Percentiles rank a stretch among this genome's conserved stretches.
Evolutionary conservation across 192 early-diverging fungal species (phyloP).

Genomic region (Funneliformis mosseae): DNA sequence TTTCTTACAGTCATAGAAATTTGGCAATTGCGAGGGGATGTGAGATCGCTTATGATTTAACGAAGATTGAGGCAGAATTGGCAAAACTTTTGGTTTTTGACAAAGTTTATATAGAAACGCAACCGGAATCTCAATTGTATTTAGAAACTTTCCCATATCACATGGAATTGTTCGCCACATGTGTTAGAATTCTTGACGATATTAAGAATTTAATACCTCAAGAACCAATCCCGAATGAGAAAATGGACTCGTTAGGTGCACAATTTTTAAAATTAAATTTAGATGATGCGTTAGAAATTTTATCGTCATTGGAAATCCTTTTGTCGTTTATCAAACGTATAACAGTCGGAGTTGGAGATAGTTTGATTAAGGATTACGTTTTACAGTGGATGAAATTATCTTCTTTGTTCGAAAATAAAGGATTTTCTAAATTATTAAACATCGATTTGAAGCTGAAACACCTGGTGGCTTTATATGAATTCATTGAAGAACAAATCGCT

Average conservation of each 20-base stretch:
- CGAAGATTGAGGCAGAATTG: constrained; percentile 30
- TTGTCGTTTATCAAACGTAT: constrained; percentile 34
- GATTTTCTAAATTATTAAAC: neutral
- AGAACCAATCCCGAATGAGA: constrained; percentile 14
- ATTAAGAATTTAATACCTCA: constrained; percentile 22
- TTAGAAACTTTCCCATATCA: constrained; percentile 20
- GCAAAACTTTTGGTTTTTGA: constrained; percentile 16
- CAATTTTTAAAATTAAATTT: neutral
- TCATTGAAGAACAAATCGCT: constrained; percentile 29
- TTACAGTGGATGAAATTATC: constrained; percentile 31
- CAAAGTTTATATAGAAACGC: constrained; percentile 21
- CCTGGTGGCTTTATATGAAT: constrained; percentile 31
- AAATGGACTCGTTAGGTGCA: neutral
- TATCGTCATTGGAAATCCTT: constrained; percentile 35
- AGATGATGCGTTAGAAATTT: constrained; percentile 4
- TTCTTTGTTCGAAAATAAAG: neutral
- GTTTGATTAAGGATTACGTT: constrained; percentile 21
- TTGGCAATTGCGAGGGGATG: neutral
- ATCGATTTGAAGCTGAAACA: constrained; percentile 16
- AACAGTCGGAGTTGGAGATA: neutral
- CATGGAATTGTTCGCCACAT: constrained; percentile 29
- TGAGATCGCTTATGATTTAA: constrained; percentile 17
- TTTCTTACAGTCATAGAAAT: constrained; percentile 29
- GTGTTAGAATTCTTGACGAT: constrained; percentile 18
- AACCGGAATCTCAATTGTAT: neutral